These are phyloP conservation scores for Trypanosoma scelopori DNA, from an alignment of 208 protist genomes.

Conservation along the genomic window DNA sequence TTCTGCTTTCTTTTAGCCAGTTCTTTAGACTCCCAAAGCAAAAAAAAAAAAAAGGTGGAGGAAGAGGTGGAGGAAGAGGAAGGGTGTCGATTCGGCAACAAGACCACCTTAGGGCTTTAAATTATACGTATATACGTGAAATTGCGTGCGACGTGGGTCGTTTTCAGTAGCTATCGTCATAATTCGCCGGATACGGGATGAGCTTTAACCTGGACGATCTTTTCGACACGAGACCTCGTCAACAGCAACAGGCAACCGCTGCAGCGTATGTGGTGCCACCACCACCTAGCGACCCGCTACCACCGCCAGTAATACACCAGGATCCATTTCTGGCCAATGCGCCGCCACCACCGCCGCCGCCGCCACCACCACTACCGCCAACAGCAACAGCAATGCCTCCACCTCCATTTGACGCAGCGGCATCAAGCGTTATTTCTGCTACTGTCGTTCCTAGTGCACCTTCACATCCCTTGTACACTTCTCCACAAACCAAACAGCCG, in stretches of 20 bases:
- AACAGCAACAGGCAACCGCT: constrained; percentile 6
- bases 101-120: background rate
- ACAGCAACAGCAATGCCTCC: no score
- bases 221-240: constrained; percentile 45
- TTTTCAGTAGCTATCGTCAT: background rate
- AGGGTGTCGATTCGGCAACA: no score
- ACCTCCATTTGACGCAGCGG: constrained; percentile 15
- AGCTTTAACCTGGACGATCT: constrained; percentile 67
- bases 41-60: no score
- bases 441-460: no score
- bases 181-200: background rate
- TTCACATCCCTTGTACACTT: background rate
- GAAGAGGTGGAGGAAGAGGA: no score
- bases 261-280: constrained; percentile 18
- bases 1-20: constrained; percentile 10
- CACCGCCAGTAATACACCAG: constrained; percentile 26
- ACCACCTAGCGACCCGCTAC: constrained; percentile 24
- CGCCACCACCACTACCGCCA: constrained; percentile 6
- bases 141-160: background rate
- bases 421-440: constrained; percentile 4
- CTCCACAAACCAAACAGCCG: background rate
- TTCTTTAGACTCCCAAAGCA: no score
- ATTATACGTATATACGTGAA: constrained; percentile 12
- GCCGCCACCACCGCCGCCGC: constrained; percentile 19
- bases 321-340: constrained; percentile 11